Evolutionary conservation across 495 filamentous ascomycete species (phyloP).

Genomic region (Aspergillus conjunctus): DNA sequence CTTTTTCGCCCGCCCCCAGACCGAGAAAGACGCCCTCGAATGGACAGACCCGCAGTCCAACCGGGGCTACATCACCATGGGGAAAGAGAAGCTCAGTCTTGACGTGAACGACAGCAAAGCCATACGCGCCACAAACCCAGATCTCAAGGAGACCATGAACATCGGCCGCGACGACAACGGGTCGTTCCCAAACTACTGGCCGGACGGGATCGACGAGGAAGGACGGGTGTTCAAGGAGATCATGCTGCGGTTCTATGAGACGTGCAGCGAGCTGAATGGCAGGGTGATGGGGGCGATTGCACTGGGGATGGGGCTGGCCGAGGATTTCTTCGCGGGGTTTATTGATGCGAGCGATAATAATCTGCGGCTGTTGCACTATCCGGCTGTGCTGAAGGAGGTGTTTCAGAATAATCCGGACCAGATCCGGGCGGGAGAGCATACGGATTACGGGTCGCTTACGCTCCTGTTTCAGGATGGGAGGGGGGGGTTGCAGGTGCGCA

Average conservation of each 20-base stretch:
- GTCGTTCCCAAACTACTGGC: slow-evolving; percentile 78
- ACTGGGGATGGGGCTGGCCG: slow-evolving; percentile 72
- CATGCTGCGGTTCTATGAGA: slow-evolving; percentile 72
- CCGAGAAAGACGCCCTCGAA: slow-evolving; percentile 66
- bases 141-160: slow-evolving; percentile 82
- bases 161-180: slow-evolving; percentile 74
- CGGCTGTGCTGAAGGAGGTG: slow-evolving; percentile 62
- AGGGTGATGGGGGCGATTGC: slow-evolving; percentile 88
- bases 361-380: slow-evolving; percentile 86
- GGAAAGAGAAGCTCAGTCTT: slow-evolving; percentile 73
- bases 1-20: slow-evolving; percentile 75
- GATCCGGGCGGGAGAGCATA: slow-evolving; percentile 82
- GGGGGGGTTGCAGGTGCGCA: slow-evolving; percentile 82
- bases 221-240: slow-evolving; percentile 64
- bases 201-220: slow-evolving; percentile 59
- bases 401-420: slow-evolving; percentile 73
- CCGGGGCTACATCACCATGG: slow-evolving; percentile 72
- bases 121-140: slow-evolving; percentile 58
- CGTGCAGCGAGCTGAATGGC: slow-evolving; percentile 72
- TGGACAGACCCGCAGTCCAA: slow-evolving; percentile 75
- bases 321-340: slow-evolving; percentile 73
- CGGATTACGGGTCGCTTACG: slow-evolving; percentile 88
- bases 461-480: slow-evolving; percentile 85
- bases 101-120: slow-evolving; percentile 60
- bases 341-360: slow-evolving; percentile 78